Evolutionary conservation across 2,329 filamentous ascomycete genomes (phyloP).

Genomic region (Nemania serpens): DNA sequence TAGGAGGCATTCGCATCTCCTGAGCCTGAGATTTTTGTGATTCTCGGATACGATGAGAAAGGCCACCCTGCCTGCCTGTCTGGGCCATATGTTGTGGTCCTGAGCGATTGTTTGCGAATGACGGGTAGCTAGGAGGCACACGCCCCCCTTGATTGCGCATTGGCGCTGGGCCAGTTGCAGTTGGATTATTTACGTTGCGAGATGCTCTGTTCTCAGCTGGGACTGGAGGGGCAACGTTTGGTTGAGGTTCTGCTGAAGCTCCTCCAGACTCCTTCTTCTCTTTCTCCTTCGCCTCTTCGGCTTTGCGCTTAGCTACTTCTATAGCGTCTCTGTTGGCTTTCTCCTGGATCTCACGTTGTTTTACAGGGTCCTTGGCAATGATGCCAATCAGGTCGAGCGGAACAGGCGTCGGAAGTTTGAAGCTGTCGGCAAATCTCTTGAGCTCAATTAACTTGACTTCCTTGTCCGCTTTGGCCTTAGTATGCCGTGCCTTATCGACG

Average conservation of each 20-base stretch:
- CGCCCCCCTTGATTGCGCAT: slow-evolving; percentile 49
- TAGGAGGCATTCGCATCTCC: slow-evolving; percentile 73
- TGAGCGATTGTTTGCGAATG: slow-evolving; percentile 54
- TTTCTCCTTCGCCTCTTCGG: slow-evolving; percentile 56
- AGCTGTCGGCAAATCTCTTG: slow-evolving; percentile 91
- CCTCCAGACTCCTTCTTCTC: slow-evolving; percentile 56
- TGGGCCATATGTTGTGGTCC: slow-evolving; percentile 49
- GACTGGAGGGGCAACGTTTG: slow-evolving; percentile 35
- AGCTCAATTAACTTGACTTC: slow-evolving; percentile 91
- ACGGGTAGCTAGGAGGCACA: slow-evolving; percentile 54
- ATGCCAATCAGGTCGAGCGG: slow-evolving; percentile 91
- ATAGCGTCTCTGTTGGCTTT: slow-evolving; percentile 80
- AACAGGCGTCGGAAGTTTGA: slow-evolving; percentile 92
- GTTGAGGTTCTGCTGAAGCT: slow-evolving; percentile 51
- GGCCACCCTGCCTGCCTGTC: slow-evolving; percentile 49
- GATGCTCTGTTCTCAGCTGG: slow-evolving; percentile 35
- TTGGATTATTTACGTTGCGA: slow-evolving; percentile 40
- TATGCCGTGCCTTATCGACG: slow-evolving; percentile 60
- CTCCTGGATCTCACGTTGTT: slow-evolving; percentile 90
- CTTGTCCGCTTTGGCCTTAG: slow-evolving; percentile 74
- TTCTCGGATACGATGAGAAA: slow-evolving; percentile 58
- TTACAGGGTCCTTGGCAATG: slow-evolving; percentile 92
- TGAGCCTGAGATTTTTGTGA: slow-evolving; percentile 54
- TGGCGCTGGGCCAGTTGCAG: slow-evolving; percentile 24
- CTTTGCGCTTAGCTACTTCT: slow-evolving; percentile 57